phyloP scores from a whole-genome alignment of 495 filamentous ascomycete genomes.

The Lineolata rhizophorae region DNA sequence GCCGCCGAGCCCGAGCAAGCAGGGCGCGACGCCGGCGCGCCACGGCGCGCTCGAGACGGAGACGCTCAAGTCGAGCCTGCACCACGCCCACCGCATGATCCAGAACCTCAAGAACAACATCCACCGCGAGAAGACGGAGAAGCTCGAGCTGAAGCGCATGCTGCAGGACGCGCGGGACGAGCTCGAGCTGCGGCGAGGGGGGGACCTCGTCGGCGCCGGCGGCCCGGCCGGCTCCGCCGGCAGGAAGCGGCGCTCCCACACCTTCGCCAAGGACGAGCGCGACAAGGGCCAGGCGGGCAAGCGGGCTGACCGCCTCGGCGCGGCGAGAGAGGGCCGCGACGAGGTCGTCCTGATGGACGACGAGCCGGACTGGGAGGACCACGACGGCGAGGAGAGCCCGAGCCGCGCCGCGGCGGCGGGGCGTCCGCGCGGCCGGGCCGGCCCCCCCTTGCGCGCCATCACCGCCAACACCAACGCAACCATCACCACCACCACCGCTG shows the following conservation, averaged over 20 bases:
- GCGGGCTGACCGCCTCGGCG: constrained; percentile 54
- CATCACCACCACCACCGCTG: no score
- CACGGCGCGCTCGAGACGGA: constrained; percentile 83
- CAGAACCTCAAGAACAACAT: constrained; percentile 85
- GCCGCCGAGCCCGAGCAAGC: constrained; percentile 73
- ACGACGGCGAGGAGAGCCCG: constrained; percentile 30
- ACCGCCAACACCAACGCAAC: no score
- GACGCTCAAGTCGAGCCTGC: constrained; percentile 77
- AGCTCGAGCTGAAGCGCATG: constrained; percentile 85
- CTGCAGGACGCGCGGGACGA: constrained; percentile 91
- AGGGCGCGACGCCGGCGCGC: constrained; percentile 67
- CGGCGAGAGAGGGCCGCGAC: constrained; percentile 46
- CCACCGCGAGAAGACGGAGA: constrained; percentile 94
- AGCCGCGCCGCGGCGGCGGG: constrained; percentile 8
- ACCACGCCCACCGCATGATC: constrained; percentile 90
- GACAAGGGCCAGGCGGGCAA: constrained; percentile 56
- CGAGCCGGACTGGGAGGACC: constrained; percentile 83
- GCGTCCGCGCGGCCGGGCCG: background rate
- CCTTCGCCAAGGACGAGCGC: constrained; percentile 31
- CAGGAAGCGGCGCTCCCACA: constrained; percentile 50
- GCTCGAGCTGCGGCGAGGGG: constrained; percentile 51
- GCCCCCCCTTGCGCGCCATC: no score
- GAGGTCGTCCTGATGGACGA: constrained; percentile 55
- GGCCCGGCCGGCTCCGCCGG: constrained; percentile 23
- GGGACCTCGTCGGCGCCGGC: constrained; percentile 31